Base-by-base conservation (phyloP, 1,139 yeast species). In the Pneumocystis jirovecii region DNA sequence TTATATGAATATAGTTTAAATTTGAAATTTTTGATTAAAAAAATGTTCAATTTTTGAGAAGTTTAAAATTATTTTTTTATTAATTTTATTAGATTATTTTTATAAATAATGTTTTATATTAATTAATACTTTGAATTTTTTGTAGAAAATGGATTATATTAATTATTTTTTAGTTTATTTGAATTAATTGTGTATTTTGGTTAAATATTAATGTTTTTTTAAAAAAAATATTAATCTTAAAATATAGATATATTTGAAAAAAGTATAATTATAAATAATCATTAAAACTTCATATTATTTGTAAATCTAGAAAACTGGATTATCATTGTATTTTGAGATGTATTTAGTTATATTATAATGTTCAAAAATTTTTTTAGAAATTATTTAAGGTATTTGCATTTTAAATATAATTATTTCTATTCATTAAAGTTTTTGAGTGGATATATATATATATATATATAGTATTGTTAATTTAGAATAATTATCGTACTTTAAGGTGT, bases 401-500 rank as follows among this genome's bases (percentile, higher is more conserved):
- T 50, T 50, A 12, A 25, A 50, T 17, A 10, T 12, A 50, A 15
- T 17, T 17, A 40, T 12, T 40, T 40, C 2, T 40, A 17, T 40
- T 40, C 2, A 17, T 50, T 25, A 50, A 25, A 10, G 34, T 50
- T 45, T 12, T 44, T 19, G 19, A 59, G 21, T 8, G 35, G 34
- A 59, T 6, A n/a, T 59, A 17, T 39, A 19, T 39, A 60, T 25
- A 21, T 29, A 42, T 60, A 21, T 37, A 29, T 25, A 60, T 19
- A 60, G 31, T 21, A 12, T 19, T 39, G 12, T 10, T 29, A 29
- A 25, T 45, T 44, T 60, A 60, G 31, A 39, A 34, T 19, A 60
- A 42, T 60, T 42, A 60, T 39, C 61, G 61, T 39, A 60, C 34
- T 60, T 39, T 39, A 42, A 39, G 45, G 25, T 60, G 61, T 25